Base-by-base conservation (phyloP, 306 rosid species). In the Vicia faba region DNA sequence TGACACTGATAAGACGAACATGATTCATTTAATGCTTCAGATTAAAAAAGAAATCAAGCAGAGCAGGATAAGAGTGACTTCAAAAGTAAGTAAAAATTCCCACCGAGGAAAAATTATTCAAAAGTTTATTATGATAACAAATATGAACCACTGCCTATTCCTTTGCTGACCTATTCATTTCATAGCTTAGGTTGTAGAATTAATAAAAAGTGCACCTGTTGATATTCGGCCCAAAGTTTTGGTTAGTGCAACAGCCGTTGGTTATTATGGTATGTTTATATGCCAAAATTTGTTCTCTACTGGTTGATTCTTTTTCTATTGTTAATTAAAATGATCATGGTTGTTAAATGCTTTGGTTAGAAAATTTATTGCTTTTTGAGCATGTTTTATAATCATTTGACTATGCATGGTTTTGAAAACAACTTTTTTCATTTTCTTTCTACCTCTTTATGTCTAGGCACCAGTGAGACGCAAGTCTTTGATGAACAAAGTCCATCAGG, bases 171-270 rank as follows among this genome's bases (percentile, higher is more conserved):
- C 73, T 58, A 41, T 80, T 79, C 54, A 64, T 82, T 64, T 79
- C 73, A 54, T 84, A 59, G 72, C 73, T 68, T 78, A 95, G 99
- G 87, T 90, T 71, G 91, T 88, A 70, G 92, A 87, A 56, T 72
- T 85, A 65, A 88, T 95, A 73, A 89, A 89, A 38, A 77, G 84
- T 68, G 82, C 92, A 19, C 98, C 96, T 9, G 85, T 73, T 77
- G 87, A 80, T 26, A 81, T 71, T 78, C 95, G 82, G 43, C 97
- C 97, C 6, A 77, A 75, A 60, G 97, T 93, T 70, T 82, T 93
- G 66, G 91, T 93, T 64, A 93, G 97, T 43, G 97, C 97, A 43
- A 93, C 98, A 0, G 98, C 98, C 29, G 91, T 93, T 33, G 98
- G 98, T 73, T 93, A 93, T 80, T 93, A 93, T 41, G 98, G 98